Evolutionary conservation across 2,329 filamentous ascomycete species (phyloP).

Genomic region (Periconia digitata): DNA sequence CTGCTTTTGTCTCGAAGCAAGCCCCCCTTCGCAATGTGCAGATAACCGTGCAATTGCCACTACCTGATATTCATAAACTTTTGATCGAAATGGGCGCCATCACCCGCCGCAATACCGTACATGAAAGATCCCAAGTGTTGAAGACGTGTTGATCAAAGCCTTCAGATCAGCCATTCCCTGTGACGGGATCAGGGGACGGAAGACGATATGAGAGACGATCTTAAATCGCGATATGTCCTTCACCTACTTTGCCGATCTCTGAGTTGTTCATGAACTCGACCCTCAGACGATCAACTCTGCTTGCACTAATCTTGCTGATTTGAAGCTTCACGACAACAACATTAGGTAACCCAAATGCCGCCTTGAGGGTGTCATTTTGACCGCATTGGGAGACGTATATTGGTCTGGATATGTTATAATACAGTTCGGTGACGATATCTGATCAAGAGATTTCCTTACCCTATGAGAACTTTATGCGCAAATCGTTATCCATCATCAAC

Average conservation of each 20-base stretch:
- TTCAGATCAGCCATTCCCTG: slow-evolving; percentile 7
- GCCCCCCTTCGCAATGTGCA: slow-evolving; percentile 6
- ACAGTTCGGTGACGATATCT: slow-evolving; percentile 12
- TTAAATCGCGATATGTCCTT: slow-evolving; percentile 13
- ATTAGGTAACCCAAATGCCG: slow-evolving; percentile 10
- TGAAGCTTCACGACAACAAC: slow-evolving; percentile 8
- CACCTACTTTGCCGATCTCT: slow-evolving; percentile 9
- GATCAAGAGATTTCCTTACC: slow-evolving; percentile 14
- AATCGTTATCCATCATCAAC: not conserved
- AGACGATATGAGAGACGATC: slow-evolving; percentile 16
- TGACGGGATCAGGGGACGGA: slow-evolving; percentile 8
- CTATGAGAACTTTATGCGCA: slow-evolving; percentile 10
- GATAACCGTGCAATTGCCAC: slow-evolving; percentile 15
- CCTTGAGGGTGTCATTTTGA: slow-evolving; percentile 7
- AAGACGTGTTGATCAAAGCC: slow-evolving; percentile 18
- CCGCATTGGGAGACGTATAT: slow-evolving; percentile 12
- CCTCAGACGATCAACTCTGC: slow-evolving; percentile 2
- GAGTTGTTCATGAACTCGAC: slow-evolving; percentile 13
- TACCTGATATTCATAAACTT: slow-evolving; percentile 19
- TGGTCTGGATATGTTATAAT: slow-evolving; percentile 6
- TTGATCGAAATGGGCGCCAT: slow-evolving; percentile 12
- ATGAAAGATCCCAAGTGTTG: slow-evolving; percentile 12
- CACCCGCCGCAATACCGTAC: slow-evolving; percentile 11
- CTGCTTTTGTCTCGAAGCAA: slow-evolving; percentile 8
- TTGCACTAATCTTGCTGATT: slow-evolving; percentile 4